Conservation (phyloP, 2,329 filamentous ascomycete genomes). For the Aureobasidium subglaciale region DNA sequence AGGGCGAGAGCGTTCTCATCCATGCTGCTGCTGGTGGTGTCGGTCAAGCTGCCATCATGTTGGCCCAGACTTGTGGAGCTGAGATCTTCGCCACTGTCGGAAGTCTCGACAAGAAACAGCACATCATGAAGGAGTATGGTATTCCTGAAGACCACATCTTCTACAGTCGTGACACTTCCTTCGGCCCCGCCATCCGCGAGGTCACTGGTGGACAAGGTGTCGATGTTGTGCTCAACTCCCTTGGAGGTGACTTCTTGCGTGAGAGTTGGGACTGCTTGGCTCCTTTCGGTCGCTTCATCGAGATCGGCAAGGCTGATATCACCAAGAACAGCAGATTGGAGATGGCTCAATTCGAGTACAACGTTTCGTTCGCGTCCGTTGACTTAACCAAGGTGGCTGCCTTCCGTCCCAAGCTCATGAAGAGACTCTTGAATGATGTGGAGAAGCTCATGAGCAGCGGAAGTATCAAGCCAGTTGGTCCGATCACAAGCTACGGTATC, state of each 20-base stretch:
- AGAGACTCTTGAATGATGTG: conserved; percentile 18
- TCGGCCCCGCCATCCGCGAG: conserved; percentile 21
- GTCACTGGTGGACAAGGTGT: conserved; percentile 24
- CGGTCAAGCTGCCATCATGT: conserved; percentile 1
- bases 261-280: conserved; percentile 23
- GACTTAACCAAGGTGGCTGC: conserved; percentile 12
- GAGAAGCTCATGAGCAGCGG: conserved; percentile 15
- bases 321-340: conserved; percentile 15
- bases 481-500: conserved; percentile 17
- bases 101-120: conserved; percentile 1
- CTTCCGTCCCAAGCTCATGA: conserved; percentile 18
- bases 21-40: conserved; percentile 6
- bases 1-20: conserved; percentile 24
- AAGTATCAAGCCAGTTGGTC: conserved; percentile 16
- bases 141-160: conserved; percentile 27
- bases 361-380: conserved; percentile 16
- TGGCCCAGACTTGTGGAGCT: conserved; percentile 1
- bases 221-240: conserved; percentile 28
- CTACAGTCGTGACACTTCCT: conserved; percentile 22
- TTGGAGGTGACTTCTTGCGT: conserved; percentile 23
- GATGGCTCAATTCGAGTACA: conserved; percentile 21
- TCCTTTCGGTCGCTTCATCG: conserved; percentile 25
- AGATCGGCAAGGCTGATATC: conserved; percentile 22
- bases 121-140: conserved; percentile 5
- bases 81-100: conserved; percentile 11